Conservation (phyloP, 805 yeast species). For the Candida nemodendra region DNA sequence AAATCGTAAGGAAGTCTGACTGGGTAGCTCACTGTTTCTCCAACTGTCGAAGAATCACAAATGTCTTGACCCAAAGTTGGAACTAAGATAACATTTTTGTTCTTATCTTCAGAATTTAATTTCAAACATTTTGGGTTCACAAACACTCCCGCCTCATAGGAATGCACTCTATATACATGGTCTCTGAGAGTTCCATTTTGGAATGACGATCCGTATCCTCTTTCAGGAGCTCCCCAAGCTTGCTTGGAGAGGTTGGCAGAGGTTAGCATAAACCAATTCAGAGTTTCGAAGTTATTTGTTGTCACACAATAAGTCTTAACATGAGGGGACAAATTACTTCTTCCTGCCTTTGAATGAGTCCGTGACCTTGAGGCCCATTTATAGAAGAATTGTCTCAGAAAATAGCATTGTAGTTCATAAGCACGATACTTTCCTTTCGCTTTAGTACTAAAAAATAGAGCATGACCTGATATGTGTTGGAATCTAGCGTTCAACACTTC, state of each 20-base stretch:
- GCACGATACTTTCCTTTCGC: constrained; percentile 20
- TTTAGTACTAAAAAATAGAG: constrained; percentile 22
- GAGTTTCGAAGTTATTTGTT: constrained; percentile 45
- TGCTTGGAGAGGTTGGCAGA: constrained; percentile 73
- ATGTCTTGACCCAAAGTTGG: constrained; percentile 46
- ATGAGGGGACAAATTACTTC: constrained; percentile 43
- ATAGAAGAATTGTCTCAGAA: constrained; percentile 42
- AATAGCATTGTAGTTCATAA: constrained; percentile 37
- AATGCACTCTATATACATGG: constrained; percentile 37
- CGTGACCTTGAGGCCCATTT: constrained; percentile 41
- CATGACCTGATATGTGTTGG: constrained; percentile 29
- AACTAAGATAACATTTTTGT: constrained; percentile 26
- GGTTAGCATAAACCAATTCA: constrained; percentile 71
- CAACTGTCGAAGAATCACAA: constrained; percentile 1
- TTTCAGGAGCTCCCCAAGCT: constrained; percentile 69
- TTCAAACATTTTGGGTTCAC: constrained; percentile 34
- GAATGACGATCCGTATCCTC: constrained; percentile 20
- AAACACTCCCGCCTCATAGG: constrained; percentile 57
- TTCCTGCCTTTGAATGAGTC: constrained; percentile 26
- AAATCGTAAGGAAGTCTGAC: constrained; percentile 53
- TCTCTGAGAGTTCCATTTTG: constrained; percentile 7
- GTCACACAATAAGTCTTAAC: constrained; percentile 65
- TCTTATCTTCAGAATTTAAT: constrained; percentile 4
- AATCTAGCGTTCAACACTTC: constrained; percentile 24
- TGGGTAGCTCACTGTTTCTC: constrained; percentile 27